Base-by-base conservation (phyloP, 129 eudicot species). In the Chrysanthemum seticuspe region DNA sequence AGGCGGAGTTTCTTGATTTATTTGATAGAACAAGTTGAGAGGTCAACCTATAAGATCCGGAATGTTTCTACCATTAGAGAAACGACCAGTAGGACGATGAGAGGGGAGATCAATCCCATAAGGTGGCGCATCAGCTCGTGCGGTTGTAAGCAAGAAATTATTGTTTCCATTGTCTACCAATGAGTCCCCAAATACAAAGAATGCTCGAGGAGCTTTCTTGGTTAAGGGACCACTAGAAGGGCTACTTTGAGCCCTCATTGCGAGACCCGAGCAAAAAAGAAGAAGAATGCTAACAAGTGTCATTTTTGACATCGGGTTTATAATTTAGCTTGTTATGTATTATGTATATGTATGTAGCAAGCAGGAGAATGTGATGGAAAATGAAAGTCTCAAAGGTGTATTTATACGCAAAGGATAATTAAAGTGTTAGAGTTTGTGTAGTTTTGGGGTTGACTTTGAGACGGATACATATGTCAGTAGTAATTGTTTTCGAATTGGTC, bases 161-260 rank as follows among this genome's bases (percentile, higher is more conserved):
- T 88, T 88, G 85, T 88, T 88, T 71, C 96, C 96, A 11, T 68
- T 88, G 54, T 88, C 96, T 19, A 88, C 96, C 13, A 88, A 76
- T 1, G 96, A 88, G 77, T 88, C 96, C 0, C 96, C 96, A 44
- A 88, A 88, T 18, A 88, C 96, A 52, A 88, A 88, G 62, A 88
- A 86, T 1, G 96, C 88, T 15, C 82, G 68, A 34, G 78, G 80
- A 29, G n/a, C 29, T 5, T 60, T 18, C 6, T 47, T 66, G 6
- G 67, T 19, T 63, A 9, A 5, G 1, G 23, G 13, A 74, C 63
- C 44, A 36, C 1, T 11, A 51, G 27, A 2, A 12, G 78, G 52
- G 34, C 45, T 66, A 9, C 34, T 66, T 57, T 10, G n/a, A 5
- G 15, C 36, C 6, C 25, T 51, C 12, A 2, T 68, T 27, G 50